Evolutionary conservation across 257 asterid genomes (phyloP), one percentile per base, ranked within the genome.

Genomic region (Solanum chiquidenum): DNA sequence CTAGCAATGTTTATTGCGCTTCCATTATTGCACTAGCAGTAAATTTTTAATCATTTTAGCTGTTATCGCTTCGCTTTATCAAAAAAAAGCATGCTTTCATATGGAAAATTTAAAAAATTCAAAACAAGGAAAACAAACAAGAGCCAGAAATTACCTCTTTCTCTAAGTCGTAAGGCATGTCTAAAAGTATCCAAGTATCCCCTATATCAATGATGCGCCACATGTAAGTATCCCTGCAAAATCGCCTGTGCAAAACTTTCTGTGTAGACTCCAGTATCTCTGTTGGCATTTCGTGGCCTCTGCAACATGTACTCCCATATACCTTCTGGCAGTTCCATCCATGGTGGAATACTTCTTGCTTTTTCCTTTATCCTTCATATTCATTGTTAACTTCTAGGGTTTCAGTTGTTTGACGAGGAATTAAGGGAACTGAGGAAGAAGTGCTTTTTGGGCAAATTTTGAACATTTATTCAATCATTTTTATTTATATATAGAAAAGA

Each of bases 101-200:
- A 21, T 21, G 55, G 16, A 38, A 12, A 11, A 37, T 16, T 2
- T 18, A 14, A 2, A 21, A 35, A 37, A 3, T 4, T 34, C 80
- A 33, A 72, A 72, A 71, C 80, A 72, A 34, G 7, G 4, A 16
- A 72, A 18, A 33, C 79, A 73, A 73, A 73, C 46, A 10, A 75
- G 8, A 75, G 55, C 18, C 52, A 76, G 34, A 76, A 76, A 76
- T 75, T 73, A 93, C 94, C 94, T 89, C 86, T 86, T 84, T 49
- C 60, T 49, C 60, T 49, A 18, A 49, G 60, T 16, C 23, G 60
- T 14, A 49, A 49, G 23, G 60, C 60, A 49, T 49, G 21, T 49
- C 60, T 49, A 49, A 18, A 49, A 16, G 23, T 16, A 49, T 49
- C 23, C 23, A 49, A 49, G 60, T 14, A 58, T 20, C 68, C 68